A percentile compares a stretch with the other conserved stretches of the same genome.
Evolutionary conservation across 495 filamentous ascomycete species (phyloP).

Genomic region (Filosporella fistucella): DNA sequence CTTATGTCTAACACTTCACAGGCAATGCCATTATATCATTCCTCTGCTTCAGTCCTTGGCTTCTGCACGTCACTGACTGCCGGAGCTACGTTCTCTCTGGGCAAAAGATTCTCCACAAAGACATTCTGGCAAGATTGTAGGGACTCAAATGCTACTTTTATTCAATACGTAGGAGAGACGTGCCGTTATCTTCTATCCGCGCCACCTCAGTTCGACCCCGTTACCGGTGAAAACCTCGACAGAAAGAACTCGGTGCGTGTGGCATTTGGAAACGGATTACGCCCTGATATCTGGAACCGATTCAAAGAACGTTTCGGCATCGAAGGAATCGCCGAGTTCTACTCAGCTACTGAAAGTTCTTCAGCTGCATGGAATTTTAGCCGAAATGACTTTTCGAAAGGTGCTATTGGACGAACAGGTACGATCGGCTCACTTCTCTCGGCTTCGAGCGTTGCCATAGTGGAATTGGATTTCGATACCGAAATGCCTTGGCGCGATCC

Average conservation of each 20-base stretch:
- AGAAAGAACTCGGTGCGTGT: conserved; percentile 68
- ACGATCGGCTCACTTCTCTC: conserved; percentile 51
- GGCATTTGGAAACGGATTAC: conserved; percentile 90
- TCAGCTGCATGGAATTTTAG: conserved; percentile 70
- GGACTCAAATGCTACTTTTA: conserved; percentile 66
- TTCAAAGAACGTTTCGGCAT: conserved; percentile 90
- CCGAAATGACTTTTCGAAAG: conserved; percentile 68
- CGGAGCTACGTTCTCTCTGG: conserved; percentile 65
- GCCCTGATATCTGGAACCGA: conserved; percentile 85
- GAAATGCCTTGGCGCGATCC: conserved; percentile 68
- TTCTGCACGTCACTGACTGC: conserved; percentile 52
- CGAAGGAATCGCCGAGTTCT: conserved; percentile 80
- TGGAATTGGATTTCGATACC: conserved; percentile 67
- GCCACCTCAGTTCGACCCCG: conserved; percentile 56
- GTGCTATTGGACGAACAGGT: conserved; percentile 80
- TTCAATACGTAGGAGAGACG: conserved; percentile 96
- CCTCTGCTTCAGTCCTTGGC: conserved; percentile 71
- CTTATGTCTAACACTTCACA: conserved; percentile 26
- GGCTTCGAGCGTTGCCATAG: conserved; percentile 46
- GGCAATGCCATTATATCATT: conserved; percentile 95
- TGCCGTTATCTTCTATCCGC: conserved; percentile 83
- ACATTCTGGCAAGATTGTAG: conserved; percentile 82
- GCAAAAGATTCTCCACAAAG: conserved; percentile 75
- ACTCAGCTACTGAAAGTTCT: conserved; percentile 79
- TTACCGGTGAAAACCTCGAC: conserved; percentile 70